These are phyloP conservation scores for Blastomyces silverae DNA, from an alignment of 2,329 filamentous ascomycete genomes.

Conservation along the genomic window DNA sequence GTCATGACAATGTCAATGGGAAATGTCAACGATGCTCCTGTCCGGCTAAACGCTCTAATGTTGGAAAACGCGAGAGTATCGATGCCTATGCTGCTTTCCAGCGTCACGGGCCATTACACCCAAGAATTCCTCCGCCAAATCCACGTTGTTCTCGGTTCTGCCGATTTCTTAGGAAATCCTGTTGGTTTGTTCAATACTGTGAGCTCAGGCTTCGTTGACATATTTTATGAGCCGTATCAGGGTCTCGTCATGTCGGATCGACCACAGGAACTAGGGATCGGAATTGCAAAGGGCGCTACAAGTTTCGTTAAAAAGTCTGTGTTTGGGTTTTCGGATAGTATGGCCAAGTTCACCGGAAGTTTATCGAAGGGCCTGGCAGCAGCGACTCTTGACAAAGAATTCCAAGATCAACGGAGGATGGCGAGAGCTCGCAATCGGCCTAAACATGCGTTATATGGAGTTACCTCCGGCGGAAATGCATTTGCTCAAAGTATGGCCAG, in stretches of 20 bases:
- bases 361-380: conserved; percentile 94
- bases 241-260: conserved; percentile 92
- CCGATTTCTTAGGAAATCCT: conserved; percentile 94
- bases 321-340: conserved; percentile 93
- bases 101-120: conserved; percentile 89
- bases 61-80: conserved; percentile 93
- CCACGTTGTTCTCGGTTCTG: conserved; percentile 93
- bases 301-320: conserved; percentile 99
- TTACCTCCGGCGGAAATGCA: conserved; percentile 90
- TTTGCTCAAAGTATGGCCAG: conserved; percentile 88
- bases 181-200: conserved; percentile 98
- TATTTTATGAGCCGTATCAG: conserved; percentile 99
- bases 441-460: conserved; percentile 94
- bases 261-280: conserved; percentile 88
- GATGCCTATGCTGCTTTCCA: conserved; percentile 71
- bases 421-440: conserved; percentile 86
- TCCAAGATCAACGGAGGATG: conserved; percentile 93
- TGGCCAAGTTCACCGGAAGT: conserved; percentile 95
- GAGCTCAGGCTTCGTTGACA: conserved; percentile 91
- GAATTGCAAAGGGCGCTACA: conserved; percentile 92
- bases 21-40: conserved; percentile 95
- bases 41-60: conserved; percentile 87
- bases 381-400: conserved; percentile 95
- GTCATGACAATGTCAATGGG: conserved; percentile 99
- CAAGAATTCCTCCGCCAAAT: conserved; percentile 94